Percentiles rank a stretch among this genome's conserved stretches.
These are phyloP conservation scores for Colletotrichum agaves DNA, from an alignment of 2,329 filamentous ascomycete species.

Conservation along the genomic window DNA sequence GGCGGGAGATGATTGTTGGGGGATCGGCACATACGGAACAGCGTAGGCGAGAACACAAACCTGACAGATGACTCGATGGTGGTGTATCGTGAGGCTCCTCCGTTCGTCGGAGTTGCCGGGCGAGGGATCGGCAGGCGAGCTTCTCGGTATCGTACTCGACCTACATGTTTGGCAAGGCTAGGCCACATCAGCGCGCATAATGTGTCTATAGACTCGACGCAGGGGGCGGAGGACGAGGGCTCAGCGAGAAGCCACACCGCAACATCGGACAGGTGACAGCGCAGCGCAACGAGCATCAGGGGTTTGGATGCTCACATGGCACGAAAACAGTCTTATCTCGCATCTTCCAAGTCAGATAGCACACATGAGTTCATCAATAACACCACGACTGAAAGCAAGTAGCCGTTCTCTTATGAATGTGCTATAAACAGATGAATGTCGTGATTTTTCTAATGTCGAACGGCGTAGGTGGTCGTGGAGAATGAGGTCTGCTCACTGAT, in stretches of 20 bases:
- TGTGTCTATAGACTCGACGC: not conserved
- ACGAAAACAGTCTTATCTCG: conserved; percentile 4
- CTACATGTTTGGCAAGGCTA: conserved; percentile 31
- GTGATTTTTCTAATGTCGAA: not conserved
- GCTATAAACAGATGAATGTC: no score
- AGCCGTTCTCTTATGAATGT: not conserved
- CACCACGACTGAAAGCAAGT: not conserved
- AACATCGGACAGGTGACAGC: conserved; percentile 16
- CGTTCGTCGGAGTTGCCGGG: conserved; percentile 33
- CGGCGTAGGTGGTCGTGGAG: not conserved
- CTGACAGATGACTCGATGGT: not conserved
- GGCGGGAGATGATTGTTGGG: conserved; percentile 14
- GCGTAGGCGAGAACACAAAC: conserved; percentile 10
- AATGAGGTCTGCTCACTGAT: not conserved
- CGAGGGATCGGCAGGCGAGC: conserved; percentile 27
- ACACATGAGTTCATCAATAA: conserved; percentile 5
- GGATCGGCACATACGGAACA: conserved; percentile 33
- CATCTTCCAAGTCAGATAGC: not conserved
- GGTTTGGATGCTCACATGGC: conserved; percentile 13
- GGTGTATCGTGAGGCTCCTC: conserved; percentile 29
- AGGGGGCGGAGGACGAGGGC: not conserved
- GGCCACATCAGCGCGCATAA: conserved; percentile 18
- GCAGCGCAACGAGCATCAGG: conserved; percentile 6
- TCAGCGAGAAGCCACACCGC: conserved; percentile 21
- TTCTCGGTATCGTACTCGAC: conserved; percentile 20